These are phyloP conservation scores for Tanacetum coccineum DNA, from an alignment of 129 eudicot genomes.

Conservation along the genomic window DNA sequence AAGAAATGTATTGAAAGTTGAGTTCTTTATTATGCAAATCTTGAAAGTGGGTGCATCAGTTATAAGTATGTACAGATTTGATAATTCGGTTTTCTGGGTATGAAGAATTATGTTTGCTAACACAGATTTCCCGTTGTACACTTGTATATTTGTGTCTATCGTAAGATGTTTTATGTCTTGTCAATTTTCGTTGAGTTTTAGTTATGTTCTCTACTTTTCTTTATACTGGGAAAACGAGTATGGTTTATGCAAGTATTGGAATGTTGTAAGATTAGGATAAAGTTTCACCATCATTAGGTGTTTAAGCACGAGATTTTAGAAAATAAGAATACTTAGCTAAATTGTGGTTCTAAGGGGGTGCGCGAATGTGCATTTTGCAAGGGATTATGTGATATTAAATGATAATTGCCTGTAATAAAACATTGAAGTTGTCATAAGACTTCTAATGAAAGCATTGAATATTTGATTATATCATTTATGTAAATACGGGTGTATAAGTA, in stretches of 20 bases:
- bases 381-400: background rate
- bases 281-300: slow-evolving; percentile 8
- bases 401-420: background rate
- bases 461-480: too few relatives aligned
- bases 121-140: background rate
- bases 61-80: slow-evolving; percentile 11
- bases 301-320: slow-evolving; percentile 14
- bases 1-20: background rate
- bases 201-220: slow-evolving; percentile 14
- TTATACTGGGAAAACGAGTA: background rate
- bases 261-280: slow-evolving; percentile 4
- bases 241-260: slow-evolving; percentile 11
- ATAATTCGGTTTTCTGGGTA: slow-evolving; percentile 13
- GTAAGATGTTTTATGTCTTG: slow-evolving; percentile 11
- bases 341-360: slow-evolving; percentile 8
- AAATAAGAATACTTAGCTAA: slow-evolving; percentile 7
- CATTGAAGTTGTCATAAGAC: too few relatives aligned
- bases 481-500: too few relatives aligned
- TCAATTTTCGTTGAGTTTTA: slow-evolving; percentile 1
- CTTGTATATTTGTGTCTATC: background rate
- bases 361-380: background rate
- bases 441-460: too few relatives aligned
- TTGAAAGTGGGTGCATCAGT: slow-evolving; percentile 17
- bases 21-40: slow-evolving; percentile 4
- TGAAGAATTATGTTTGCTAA: slow-evolving; percentile 18